Conservation (phyloP, 106 monocot species). For the Xerophyta viscosa region DNA sequence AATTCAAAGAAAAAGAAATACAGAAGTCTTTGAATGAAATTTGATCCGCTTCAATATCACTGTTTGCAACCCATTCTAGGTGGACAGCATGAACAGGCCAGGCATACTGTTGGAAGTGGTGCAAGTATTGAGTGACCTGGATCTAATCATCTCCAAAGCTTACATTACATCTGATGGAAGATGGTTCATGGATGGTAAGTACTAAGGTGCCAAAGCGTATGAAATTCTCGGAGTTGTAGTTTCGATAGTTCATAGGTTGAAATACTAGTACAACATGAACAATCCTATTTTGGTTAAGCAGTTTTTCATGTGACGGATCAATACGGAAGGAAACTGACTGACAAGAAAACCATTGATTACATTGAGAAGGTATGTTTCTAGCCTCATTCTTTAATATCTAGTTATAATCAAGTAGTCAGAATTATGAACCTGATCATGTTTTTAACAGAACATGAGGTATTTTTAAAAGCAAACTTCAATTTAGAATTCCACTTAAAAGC, state of each 20-base stretch:
- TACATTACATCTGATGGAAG: constrained; percentile 92
- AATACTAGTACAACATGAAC: too few relatives aligned
- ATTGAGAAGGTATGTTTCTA: constrained; percentile 81
- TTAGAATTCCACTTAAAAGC: too few relatives aligned
- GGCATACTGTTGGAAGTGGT: constrained; percentile 91
- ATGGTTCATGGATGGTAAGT: constrained; percentile 95
- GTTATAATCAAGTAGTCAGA: neutral
- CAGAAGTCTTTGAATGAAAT: neutral
- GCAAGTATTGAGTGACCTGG: constrained; percentile 83
- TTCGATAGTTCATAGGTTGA: too few relatives aligned
- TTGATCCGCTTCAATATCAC: neutral
- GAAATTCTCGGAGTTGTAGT: too few relatives aligned
- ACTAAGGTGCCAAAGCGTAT: neutral
- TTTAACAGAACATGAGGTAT: too few relatives aligned
- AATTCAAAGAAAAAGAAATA: neutral
- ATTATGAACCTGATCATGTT: too few relatives aligned
- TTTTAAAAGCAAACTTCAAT: too few relatives aligned
- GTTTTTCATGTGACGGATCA: constrained; percentile 93
- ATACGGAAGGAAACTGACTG: constrained; percentile 55
- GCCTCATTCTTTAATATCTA: too few relatives aligned
- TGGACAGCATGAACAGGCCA: constrained; percentile 82
- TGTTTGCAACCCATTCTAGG: constrained; percentile 23
- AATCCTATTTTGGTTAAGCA: constrained; percentile 15
- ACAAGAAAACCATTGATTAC: constrained; percentile 61
- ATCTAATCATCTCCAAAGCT: constrained; percentile 76